A percentile compares a stretch with the other conserved stretches of the same genome.
Evolutionary conservation across 805 yeast genomes (phyloP).

Genomic region (Suhomyces sp.): DNA sequence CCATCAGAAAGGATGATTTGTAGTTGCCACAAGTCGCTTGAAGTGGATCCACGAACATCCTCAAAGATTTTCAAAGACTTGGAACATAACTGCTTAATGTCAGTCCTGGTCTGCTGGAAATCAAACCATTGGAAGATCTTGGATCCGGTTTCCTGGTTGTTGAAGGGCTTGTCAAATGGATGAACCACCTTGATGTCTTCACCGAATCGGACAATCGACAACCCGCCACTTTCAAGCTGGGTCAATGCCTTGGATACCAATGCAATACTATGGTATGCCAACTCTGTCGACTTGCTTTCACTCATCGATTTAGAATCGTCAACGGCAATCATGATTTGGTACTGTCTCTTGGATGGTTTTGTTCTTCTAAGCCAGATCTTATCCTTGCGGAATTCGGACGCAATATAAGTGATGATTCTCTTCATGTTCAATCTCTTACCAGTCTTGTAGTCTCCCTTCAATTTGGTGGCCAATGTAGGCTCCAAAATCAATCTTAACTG

Average conservation of each 20-base stretch:
- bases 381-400: conserved; percentile 94
- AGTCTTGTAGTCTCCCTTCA: conserved; percentile 93
- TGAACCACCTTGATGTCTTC: conserved; percentile 80
- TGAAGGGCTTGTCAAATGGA: conserved; percentile 83
- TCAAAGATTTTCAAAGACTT: conserved; percentile 73
- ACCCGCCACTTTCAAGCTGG: conserved; percentile 90
- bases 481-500: conserved; percentile 89
- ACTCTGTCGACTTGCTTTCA: conserved; percentile 82
- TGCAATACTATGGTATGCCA: conserved; percentile 93
- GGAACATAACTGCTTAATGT: conserved; percentile 69
- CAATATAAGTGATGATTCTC: conserved; percentile 95
- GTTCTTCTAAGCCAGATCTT: conserved; percentile 98
- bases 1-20: conserved; percentile 95
- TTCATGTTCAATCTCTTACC: conserved; percentile 98
- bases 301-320: conserved; percentile 98
- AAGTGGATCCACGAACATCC: conserved; percentile 46
- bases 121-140: conserved; percentile 82
- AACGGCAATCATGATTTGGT: conserved; percentile 95
- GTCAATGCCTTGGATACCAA: conserved; percentile 91
- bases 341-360: conserved; percentile 94
- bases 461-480: conserved; percentile 94
- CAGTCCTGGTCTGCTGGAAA: conserved; percentile 84
- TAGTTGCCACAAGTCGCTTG: conserved; percentile 81
- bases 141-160: conserved; percentile 73
- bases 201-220: conserved; percentile 89